These are phyloP conservation scores for Verticillium klebahnii DNA, from an alignment of 2,329 filamentous ascomycete genomes.

Conservation along the genomic window DNA sequence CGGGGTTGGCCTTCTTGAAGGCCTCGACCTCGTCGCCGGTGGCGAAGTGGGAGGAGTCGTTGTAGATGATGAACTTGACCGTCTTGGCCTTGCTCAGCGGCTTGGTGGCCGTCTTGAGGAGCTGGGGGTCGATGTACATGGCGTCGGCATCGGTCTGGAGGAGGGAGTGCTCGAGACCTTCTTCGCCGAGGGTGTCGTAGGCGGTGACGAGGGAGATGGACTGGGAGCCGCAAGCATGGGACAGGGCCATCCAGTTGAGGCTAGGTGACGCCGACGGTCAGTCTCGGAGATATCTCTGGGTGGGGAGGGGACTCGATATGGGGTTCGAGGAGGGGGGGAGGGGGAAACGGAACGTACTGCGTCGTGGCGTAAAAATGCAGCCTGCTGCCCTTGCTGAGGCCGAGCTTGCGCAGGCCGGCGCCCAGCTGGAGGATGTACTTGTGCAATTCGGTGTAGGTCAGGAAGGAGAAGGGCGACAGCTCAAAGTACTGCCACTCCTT, in stretches of 20 bases:
- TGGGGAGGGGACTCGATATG: background rate
- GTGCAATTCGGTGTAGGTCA: conserved; percentile 77
- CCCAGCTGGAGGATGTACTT: conserved; percentile 64
- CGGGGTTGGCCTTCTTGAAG: conserved; percentile 52
- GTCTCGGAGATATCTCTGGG: background rate
- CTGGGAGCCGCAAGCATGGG: conserved; percentile 75
- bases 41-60: conserved; percentile 50
- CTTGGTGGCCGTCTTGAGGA: conserved; percentile 56
- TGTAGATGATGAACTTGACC: conserved; percentile 59
- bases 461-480: conserved; percentile 70
- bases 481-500: conserved; percentile 93
- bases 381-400: conserved; percentile 62
- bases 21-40: conserved; percentile 45
- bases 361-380: conserved; percentile 80
- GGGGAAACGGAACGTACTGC: conserved; percentile 43
- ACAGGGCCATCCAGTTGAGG: conserved; percentile 77
- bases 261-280: conserved; percentile 31
- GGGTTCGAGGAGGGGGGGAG: conserved; percentile 5
- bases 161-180: conserved; percentile 81
- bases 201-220: conserved; percentile 90
- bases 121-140: conserved; percentile 83
- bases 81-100: conserved; percentile 53
- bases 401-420: conserved; percentile 69
- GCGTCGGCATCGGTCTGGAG: conserved; percentile 73
- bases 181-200: conserved; percentile 86